These are phyloP conservation scores for Metschnikowia cubensis DNA, from an alignment of 805 yeast species.

Conservation along the genomic window DNA sequence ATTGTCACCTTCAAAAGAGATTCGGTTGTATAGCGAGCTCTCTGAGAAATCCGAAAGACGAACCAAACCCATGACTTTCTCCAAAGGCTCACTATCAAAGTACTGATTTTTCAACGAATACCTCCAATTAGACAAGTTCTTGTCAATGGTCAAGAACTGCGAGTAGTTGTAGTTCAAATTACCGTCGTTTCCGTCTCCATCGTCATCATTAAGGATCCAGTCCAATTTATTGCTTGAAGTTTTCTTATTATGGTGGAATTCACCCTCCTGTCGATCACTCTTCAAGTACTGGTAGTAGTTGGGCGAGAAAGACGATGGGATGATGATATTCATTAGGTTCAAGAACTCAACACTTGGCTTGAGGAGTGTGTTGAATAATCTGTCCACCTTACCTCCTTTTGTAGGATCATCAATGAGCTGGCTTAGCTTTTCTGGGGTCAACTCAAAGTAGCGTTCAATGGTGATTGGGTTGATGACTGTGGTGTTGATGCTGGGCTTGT, in stretches of 20 bases:
- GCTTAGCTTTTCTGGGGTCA: conserved; percentile 42
- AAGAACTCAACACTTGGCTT: conserved; percentile 43
- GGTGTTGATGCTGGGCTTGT: conserved; percentile 43
- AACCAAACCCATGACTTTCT: conserved; percentile 29
- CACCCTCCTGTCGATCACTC: conserved; percentile 20
- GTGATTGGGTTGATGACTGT: conserved; percentile 46
- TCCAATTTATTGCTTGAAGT: conserved; percentile 26
- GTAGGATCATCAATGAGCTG: conserved; percentile 24
- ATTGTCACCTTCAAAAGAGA: conserved; percentile 20
- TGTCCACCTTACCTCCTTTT: conserved; percentile 20
- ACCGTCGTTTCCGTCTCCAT: conserved; percentile 47
- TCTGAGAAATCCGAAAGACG: conserved; percentile 19
- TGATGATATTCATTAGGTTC: conserved; percentile 40
- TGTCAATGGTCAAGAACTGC: conserved; percentile 41
- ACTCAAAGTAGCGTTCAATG: conserved; percentile 40
- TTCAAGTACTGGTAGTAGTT: conserved; percentile 40
- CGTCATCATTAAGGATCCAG: conserved; percentile 44
- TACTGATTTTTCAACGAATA: conserved; percentile 29
- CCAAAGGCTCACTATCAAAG: conserved; percentile 24
- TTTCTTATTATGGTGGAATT: conserved; percentile 6
- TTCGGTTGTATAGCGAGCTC: conserved; percentile 31
- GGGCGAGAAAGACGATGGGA: conserved; percentile 45
- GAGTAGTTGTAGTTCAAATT: conserved; percentile 42
- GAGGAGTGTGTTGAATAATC: conserved; percentile 32
- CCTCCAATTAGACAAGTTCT: conserved; percentile 40